Evolutionary conservation across 441 rosid species (phyloP).

Genomic region (Syzygium syzygioides): DNA sequence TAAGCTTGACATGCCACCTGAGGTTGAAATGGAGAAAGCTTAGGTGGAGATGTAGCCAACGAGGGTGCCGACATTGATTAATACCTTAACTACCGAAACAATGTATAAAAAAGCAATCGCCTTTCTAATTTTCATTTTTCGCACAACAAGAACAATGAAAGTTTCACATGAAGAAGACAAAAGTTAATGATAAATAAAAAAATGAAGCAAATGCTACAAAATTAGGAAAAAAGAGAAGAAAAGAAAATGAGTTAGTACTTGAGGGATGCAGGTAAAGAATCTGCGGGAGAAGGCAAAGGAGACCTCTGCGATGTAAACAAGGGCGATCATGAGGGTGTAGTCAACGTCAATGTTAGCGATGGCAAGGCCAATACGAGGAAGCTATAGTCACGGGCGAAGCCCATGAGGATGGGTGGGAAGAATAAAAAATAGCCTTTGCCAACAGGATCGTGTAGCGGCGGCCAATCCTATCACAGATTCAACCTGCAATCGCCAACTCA

Average conservation of each 20-base stretch:
- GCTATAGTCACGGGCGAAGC: too few species aligned
- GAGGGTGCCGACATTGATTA: neutral
- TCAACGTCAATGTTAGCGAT: too few species aligned
- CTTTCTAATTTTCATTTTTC: neutral
- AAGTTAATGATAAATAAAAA: neutral
- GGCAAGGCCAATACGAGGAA: too few species aligned
- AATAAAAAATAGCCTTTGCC: neutral
- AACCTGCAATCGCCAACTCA: too few species aligned
- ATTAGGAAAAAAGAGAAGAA: too few species aligned
- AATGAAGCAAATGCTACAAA: neutral
- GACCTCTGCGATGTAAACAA: neutral
- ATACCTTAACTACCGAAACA: neutral
- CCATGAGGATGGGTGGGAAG: too few species aligned
- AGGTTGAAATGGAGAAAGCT: neutral
- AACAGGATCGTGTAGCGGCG: too few species aligned
- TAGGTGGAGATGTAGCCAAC: neutral
- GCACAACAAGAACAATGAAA: neutral
- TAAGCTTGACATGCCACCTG: neutral
- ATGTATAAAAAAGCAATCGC: neutral
- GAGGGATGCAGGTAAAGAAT: neutral
- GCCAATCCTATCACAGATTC: too few species aligned
- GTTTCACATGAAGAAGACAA: neutral
- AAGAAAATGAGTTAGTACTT: neutral
- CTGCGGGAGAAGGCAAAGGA: neutral
- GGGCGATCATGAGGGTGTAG: too few species aligned